phyloP scores from a whole-genome alignment of 148 eudicot genomes.

The Suaeda aralocaspica region DNA sequence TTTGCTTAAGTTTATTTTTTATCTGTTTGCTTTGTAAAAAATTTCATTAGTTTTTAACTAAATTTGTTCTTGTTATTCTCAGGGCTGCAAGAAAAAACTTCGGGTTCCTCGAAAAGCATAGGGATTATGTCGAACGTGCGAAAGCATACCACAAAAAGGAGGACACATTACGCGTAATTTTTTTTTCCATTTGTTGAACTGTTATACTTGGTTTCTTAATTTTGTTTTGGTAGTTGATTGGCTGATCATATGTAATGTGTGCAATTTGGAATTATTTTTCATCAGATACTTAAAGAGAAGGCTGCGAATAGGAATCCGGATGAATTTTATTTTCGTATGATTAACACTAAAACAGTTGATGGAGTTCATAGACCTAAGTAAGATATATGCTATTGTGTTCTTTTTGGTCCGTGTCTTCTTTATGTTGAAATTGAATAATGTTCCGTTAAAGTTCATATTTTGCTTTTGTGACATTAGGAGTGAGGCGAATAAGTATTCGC shows the following conservation, averaged over 20 bases:
- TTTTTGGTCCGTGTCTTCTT: not conserved
- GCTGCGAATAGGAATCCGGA: conserved; percentile 80
- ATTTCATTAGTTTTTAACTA: not conserved
- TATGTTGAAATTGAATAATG: not conserved
- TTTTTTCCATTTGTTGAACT: not conserved
- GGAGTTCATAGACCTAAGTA: conserved; percentile 80
- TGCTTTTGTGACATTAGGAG: conserved; percentile 38
- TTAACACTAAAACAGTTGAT: conserved; percentile 48
- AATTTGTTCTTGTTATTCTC: not conserved
- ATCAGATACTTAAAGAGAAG: conserved; percentile 70
- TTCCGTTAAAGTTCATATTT: conserved; percentile 12
- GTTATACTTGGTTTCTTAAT: not conserved
- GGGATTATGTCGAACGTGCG: conserved; percentile 81
- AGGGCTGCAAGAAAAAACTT: conserved; percentile 56
- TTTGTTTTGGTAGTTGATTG: not conserved
- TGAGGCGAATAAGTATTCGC: conserved; percentile 56
- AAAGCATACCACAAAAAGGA: conserved; percentile 69
- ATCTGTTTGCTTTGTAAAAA: not conserved
- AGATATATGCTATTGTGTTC: not conserved
- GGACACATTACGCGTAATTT: conserved; percentile 52
- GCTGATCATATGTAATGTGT: not conserved
- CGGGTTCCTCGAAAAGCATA: conserved; percentile 83
- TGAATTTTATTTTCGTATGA: conserved; percentile 81
- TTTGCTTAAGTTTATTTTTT: conserved; percentile 17
- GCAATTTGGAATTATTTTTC: not conserved